Base-by-base conservation (phyloP, 2,329 filamentous ascomycete species). In the Phialophora expanda region DNA sequence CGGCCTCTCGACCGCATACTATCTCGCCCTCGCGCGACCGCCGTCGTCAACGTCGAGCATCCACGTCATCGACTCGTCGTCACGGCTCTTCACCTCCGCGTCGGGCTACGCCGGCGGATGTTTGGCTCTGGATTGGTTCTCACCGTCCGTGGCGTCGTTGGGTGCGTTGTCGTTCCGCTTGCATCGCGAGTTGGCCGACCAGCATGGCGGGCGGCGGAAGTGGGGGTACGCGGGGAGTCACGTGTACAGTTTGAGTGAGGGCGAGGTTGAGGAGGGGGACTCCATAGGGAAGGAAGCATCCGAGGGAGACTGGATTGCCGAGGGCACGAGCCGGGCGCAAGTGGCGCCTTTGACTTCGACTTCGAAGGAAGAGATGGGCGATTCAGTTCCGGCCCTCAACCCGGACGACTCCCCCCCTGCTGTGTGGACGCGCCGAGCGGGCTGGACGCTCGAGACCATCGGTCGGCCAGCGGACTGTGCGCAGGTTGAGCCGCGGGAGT, bases 51-150 rank as follows among this genome's bases (percentile, higher is more conserved):
- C 79, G 79, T 74, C 80, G 34, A 44, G 50, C 17, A 86, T 89
- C 60, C 84, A 87, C 68, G 77, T 89, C 24, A 68, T 89, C 46
- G 87, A 89, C 71, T 79, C 84, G 5, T 84, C 84, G 4, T 75
- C 81, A 0, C 75, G 86, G 68, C 82, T 93, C 34, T 92, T 93
- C 76, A 84, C 86, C 11, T 91, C 88, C 32, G 90, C 91, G 0
- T 93, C 89, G 1, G 90, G 91, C 0, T 88, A 86, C 70, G 89
- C 90, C 0, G 91, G 84, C 20, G 90, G 91, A 0, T 94, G 93
- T 73, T 74, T 93, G 8, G 90, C 90, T 0, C 82, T 81, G 38
- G 89, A 93, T 75, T 93, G 90, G 90, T 91, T 90, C 72, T 81
- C 82, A 0, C 79, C 85, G 0, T 79, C 83, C 1, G 78, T 86